These are phyloP conservation scores for Aspergillus steynii DNA, from an alignment of 495 filamentous ascomycete genomes.

Conservation along the genomic window DNA sequence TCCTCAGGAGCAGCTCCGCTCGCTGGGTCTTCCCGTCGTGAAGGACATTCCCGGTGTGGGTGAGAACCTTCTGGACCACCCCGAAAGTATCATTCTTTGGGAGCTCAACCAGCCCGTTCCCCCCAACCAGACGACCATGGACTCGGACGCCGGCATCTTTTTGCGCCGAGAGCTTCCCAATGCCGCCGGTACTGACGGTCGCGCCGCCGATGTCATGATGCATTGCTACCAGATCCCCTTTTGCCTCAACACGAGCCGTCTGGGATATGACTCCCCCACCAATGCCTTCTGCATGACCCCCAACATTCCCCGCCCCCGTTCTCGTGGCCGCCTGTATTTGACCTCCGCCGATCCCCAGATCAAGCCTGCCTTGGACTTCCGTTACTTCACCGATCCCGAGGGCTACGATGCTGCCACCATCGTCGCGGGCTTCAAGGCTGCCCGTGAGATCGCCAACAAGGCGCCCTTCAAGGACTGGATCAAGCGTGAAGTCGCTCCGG, in stretches of 20 bases:
- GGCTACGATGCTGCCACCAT: constrained; percentile 81
- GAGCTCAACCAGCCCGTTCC: constrained; percentile 77
- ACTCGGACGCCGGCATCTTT: constrained; percentile 83
- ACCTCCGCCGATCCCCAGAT: constrained; percentile 67
- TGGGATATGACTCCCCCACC: constrained; percentile 71
- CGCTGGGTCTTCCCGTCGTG: constrained; percentile 66
- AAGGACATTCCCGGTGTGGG: constrained; percentile 76
- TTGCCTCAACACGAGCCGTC: constrained; percentile 66
- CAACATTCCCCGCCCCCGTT: constrained; percentile 82
- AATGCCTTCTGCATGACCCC: constrained; percentile 92
- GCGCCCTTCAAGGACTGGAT: constrained; percentile 78
- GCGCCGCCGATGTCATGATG: constrained; percentile 82
- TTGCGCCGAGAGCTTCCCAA: constrained; percentile 67
- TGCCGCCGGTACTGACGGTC: constrained; percentile 64
- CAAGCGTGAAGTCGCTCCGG: constrained; percentile 76
- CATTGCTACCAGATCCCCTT: constrained; percentile 91
- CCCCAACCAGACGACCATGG: constrained; percentile 77
- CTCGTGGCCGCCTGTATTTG: constrained; percentile 69
- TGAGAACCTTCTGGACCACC: constrained; percentile 77
- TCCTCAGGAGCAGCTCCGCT: constrained; percentile 60
- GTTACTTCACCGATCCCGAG: constrained; percentile 83
- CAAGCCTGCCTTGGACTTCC: constrained; percentile 82
- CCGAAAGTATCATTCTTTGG: constrained; percentile 80
- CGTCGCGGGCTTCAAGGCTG: constrained; percentile 73
- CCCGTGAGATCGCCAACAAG: constrained; percentile 68